A percentile compares a stretch with the other conserved stretches of the same genome.
Conservation (phyloP, 495 filamentous ascomycete species). For the Chaetomium tenue region DNA sequence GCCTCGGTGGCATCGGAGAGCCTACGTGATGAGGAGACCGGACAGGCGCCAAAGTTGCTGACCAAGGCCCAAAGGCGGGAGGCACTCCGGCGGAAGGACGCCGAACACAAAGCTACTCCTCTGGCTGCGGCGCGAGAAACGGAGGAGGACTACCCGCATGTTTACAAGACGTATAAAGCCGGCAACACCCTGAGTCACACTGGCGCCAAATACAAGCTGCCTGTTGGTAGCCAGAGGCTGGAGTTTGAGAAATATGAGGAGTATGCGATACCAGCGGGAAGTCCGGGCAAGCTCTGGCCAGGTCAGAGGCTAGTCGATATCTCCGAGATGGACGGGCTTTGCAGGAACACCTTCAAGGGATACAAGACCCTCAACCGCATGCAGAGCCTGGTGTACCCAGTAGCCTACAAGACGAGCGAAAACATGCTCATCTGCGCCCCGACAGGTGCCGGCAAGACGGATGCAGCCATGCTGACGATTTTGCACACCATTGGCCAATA, state of each 20-base stretch:
- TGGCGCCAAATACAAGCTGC: slow-evolving; percentile 75
- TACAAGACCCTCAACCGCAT: slow-evolving; percentile 95
- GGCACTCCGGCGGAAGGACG: slow-evolving; percentile 68
- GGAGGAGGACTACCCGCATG: slow-evolving; percentile 79
- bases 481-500: slow-evolving; percentile 87
- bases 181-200: slow-evolving; percentile 76
- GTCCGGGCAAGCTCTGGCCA: slow-evolving; percentile 67
- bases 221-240: slow-evolving; percentile 59
- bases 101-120: slow-evolving; percentile 74
- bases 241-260: slow-evolving; percentile 75
- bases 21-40: slow-evolving; percentile 48
- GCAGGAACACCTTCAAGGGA: slow-evolving; percentile 85
- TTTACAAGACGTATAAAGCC: slow-evolving; percentile 77
- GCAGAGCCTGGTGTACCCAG: slow-evolving; percentile 94
- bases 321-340: slow-evolving; percentile 81
- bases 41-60: slow-evolving; percentile 54
- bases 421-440: slow-evolving; percentile 99
- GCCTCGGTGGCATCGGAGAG: slow-evolving; percentile 34
- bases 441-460: slow-evolving; percentile 97
- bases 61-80: slow-evolving; percentile 75
- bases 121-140: slow-evolving; percentile 61
- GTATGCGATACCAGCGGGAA: slow-evolving; percentile 76
- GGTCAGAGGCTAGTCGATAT: slow-evolving; percentile 76
- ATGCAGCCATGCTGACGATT: slow-evolving; percentile 95
- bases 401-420: slow-evolving; percentile 92